Evolutionary conservation across 2,329 filamentous ascomycete genomes (phyloP).

Genomic region (Fusarium foetens): DNA sequence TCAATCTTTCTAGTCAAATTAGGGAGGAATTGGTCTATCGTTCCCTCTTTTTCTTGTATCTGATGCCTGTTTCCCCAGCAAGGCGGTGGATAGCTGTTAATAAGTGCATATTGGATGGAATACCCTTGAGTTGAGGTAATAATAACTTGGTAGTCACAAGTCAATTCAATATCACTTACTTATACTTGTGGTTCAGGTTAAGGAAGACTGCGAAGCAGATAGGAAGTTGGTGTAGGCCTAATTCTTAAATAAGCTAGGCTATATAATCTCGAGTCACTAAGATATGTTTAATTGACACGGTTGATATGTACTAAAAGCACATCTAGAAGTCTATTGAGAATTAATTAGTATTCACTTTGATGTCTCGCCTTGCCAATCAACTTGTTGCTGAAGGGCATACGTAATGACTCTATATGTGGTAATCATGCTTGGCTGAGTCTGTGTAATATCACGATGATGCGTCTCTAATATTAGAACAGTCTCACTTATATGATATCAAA

Average conservation of each 20-base stretch:
- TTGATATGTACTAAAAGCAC: too few relatives aligned
- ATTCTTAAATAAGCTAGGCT: neutral
- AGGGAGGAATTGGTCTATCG: neutral
- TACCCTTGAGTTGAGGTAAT: neutral
- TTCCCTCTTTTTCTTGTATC: neutral
- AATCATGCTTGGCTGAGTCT: neutral
- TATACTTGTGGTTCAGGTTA: neutral
- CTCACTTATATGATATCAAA: neutral
- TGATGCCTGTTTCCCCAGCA: neutral
- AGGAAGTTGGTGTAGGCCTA: neutral
- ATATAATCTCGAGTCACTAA: neutral
- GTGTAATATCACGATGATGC: neutral
- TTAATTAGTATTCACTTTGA: neutral
- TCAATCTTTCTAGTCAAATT: neutral
- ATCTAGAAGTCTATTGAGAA: neutral
- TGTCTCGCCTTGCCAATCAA: neutral
- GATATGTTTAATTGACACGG: neutral
- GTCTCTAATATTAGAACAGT: too few relatives aligned
- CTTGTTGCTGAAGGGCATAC: neutral
- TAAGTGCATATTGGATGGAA: neutral
- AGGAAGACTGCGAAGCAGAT: neutral
- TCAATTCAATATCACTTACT: neutral
- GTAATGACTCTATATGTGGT: neutral
- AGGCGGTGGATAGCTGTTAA: neutral
- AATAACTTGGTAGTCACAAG: neutral